Base-by-base conservation (phyloP, 2,329 filamentous ascomycete species). In the Diaporthe caulivora region DNA sequence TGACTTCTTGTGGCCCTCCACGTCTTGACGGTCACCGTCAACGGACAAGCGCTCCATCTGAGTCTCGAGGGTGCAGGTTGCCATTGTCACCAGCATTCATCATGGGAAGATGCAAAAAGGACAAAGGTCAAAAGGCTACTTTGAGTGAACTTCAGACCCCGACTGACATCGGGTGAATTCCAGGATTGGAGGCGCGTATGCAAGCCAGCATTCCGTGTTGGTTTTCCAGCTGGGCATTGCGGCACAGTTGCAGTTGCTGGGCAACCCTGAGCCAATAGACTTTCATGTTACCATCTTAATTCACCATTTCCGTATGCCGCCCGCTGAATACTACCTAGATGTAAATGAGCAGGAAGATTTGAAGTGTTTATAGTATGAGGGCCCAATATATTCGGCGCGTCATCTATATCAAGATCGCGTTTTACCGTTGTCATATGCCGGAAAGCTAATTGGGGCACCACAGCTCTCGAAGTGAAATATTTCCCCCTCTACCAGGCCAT, bases 211-310 rank as follows among this genome's bases (percentile, higher is more conserved):
- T 31, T 13, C 26, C 2, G 58, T 6, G 58, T 62, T 62, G 58
- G 58, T 47, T 26, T 29, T 17, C 17, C 26, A 31, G n/a, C 54
- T 57, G 31, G 8, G 37, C 58, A 3, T 8, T 47, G 58, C 58
- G 58, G 58, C 58, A 62, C 58, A 62, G 58, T 7, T 24, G 26
- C 58, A 62, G 58, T 62, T 62, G 40, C 58, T 47, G 58, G 26
- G 58, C 58, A 62, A 62, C 58, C 40, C 17, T n/a, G 15, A 31
- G 15, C 37, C 55, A 51, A 51, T n/a, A 26, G n/a, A 51, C 26
- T 53, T 7, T 40, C 34, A 13, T 40, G 37, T 40, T 13, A 40
- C 37, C 37, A 6, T 40, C 2, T 40, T 10, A 40, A 40, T 2
- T 40, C 37, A 40, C 37, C 37, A n/a, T 40, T 40, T 40, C 37